Percentiles rank a stretch among this genome's conserved stretches.
Conservation (phyloP, 1,284 basidiomycete species). For the Sporisorium iseilematis-ciliati region DNA sequence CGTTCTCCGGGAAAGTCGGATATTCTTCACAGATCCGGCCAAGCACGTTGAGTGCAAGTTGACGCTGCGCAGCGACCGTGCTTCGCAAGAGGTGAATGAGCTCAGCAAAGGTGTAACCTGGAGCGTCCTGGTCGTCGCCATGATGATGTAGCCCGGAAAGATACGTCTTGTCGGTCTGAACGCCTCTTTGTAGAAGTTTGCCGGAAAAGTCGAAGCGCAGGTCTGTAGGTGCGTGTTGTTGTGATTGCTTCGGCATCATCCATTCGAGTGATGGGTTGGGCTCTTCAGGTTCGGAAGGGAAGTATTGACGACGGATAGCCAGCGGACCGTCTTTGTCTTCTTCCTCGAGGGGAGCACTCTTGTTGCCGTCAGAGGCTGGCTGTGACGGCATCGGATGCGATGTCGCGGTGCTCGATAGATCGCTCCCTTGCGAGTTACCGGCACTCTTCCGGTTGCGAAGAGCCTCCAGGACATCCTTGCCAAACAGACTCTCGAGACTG, state of each 20-base stretch:
- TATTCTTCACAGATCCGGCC: conserved; percentile 73
- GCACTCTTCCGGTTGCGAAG: conserved; percentile 46
- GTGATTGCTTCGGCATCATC: conserved; percentile 43
- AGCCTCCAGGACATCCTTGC: conserved; percentile 57
- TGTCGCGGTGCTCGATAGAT: background rate
- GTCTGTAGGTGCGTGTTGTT: conserved; percentile 10
- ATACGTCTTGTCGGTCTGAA: conserved; percentile 46
- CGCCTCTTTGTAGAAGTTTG: conserved; percentile 19
- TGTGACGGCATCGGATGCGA: conserved; percentile 71
- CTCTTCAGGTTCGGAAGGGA: conserved; percentile 75
- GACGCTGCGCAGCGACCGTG: conserved; percentile 84
- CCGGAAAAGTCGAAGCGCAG: conserved; percentile 64
- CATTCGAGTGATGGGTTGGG: conserved; percentile 57
- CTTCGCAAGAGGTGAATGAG: conserved; percentile 85
- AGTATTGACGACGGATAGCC: conserved; percentile 84
- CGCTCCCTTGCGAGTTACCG: conserved; percentile 4
- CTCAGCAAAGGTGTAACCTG: conserved; percentile 90
- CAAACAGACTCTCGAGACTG: conserved; percentile 59
- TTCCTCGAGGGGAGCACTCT: conserved; percentile 41
- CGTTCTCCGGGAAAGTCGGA: conserved; percentile 16
- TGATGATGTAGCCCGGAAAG: conserved; percentile 85
- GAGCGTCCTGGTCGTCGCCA: conserved; percentile 77
- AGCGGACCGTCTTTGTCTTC: conserved; percentile 82
- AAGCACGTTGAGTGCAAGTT: conserved; percentile 83
- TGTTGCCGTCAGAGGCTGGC: conserved; percentile 29